Evolutionary conservation across 2,329 filamentous ascomycete species (phyloP).

Genomic region (Ceratocystis huliohia): DNA sequence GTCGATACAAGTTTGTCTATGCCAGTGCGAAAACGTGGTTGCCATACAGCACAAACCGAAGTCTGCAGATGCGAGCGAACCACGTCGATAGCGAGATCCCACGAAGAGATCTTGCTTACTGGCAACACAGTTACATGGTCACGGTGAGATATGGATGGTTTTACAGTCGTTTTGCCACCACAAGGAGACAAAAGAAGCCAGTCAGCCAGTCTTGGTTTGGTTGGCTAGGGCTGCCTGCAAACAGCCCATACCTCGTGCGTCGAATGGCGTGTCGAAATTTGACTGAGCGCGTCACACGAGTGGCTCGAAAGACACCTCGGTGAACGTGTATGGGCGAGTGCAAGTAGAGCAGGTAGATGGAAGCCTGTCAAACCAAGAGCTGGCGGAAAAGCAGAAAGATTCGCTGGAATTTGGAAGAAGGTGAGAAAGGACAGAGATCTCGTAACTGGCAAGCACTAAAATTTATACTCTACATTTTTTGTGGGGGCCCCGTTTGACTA

Average conservation of each 20-base stretch:
- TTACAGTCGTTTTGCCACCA: neutral
- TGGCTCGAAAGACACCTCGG: neutral
- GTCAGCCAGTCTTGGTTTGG: too few relatives aligned
- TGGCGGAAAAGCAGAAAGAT: neutral
- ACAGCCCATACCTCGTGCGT: neutral
- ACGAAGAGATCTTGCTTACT: conserved; percentile 18
- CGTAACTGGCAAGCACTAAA: neutral
- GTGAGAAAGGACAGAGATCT: neutral
- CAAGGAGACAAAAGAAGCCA: neutral
- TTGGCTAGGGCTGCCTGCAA: neutral
- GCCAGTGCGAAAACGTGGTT: conserved; percentile 46
- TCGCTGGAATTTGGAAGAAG: neutral
- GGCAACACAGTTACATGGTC: conserved; percentile 21
- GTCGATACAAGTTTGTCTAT: conserved; percentile 34
- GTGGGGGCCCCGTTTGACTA: neutral
- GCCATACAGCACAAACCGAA: conserved; percentile 26
- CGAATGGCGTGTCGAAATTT: neutral
- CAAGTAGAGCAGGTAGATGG: neutral
- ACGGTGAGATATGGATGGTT: neutral
- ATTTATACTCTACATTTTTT: conserved; percentile 1
- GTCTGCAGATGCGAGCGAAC: conserved; percentile 30
- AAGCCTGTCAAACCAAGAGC: conserved; percentile 15
- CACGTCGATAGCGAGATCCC: conserved; percentile 36
- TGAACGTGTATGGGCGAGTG: neutral
- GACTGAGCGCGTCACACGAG: neutral